Evolutionary conservation across 1,139 yeast species (phyloP), one percentile per base, ranked within the genome.

Genomic region (Lodderomyces orthopsilosis): DNA sequence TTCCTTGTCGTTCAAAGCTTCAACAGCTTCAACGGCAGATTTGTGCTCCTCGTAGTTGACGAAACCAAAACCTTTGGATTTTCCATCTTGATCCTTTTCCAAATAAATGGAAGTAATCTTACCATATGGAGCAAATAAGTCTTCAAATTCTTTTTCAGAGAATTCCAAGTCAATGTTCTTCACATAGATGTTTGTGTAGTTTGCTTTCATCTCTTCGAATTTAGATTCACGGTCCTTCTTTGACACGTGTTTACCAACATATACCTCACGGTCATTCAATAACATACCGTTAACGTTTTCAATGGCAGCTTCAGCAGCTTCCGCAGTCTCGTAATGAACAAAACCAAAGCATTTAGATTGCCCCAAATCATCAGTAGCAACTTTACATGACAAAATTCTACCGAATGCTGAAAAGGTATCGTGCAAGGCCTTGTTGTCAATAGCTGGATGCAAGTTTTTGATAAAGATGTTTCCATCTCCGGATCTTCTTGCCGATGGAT

Each of bases 251-350:
- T 85, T 93, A 59, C 96, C 98, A 62, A 93, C 99, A 65, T 70
- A 93, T 51, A 93, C 97, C 76, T 89, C 96, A 72, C 85, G 89
- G 71, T 91, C 97, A 75, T 93, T 93, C 75, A 94, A 81, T 65
- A 88, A 80, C 98, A 94, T 93, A 73, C 99, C 99, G 71, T 93
- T 91, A 63, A 93, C 96, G 67, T 89, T 90, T 75, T 89, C 95
- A 67, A 94, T 90, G 57, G 98, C 98, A 60, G 90, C 91, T 53
- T 79, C 78, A 52, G 99, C 98, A 58, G 96, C 86, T 70, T 87
- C 95, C 55, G 85, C 87, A 53, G 88, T 82, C 69, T 90, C 97
- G 73, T 86, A 93, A 75, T 93, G 99, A 56, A 93, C 98, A 68
- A 90, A 93, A 64, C 98, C 99, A 63, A 91, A 93, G 61, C 98